Evolutionary conservation across 805 yeast genomes (phyloP), one percentile per base, ranked within the genome.

Genomic region (Metschnikowia lochheadii): DNA sequence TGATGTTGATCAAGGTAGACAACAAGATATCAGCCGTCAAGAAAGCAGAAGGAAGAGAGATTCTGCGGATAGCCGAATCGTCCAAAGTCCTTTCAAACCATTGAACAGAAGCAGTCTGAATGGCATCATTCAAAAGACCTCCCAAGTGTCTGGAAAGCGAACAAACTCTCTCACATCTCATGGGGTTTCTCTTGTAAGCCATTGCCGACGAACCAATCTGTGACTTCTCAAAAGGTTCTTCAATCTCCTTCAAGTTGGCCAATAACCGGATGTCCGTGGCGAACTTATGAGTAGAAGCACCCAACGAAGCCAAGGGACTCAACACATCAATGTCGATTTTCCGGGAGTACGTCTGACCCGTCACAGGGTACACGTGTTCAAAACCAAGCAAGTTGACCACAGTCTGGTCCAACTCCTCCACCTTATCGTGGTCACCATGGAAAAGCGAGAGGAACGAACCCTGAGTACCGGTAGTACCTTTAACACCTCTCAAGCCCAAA

Each of bases 131-230:
- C 75, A 86, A 87, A 60, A 90, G 76, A 15, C 96, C 86, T 57
- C 96, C 96, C 72, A 94, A 72, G 70, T 92, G 98, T 77, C 99
- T 88, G 18, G 98, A 83, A 59, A 94, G 80, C n/a, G 99, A 94
- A 76, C 99, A 94, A 53, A 94, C 97, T 72, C 99, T 84, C 78
- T 94, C 99, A 67, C 92, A 86, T 78, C 99, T 87, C 99, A 94
- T 94, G 72, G 99, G 99, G 76, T 94, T 94, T 77, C 99, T 86
- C 82, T 94, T 94, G 79, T 94, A 94, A 31, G 99, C 99, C 99
- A 94, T 94, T 40, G 99, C 99, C 49, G 89, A 81, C 11, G 97
- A 90, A 39, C 99, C 99, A 65, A 94, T 94, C 79, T 94, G 99
- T n/a, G 91, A 83, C 75, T 88, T 89, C 78, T 94, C 99, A 67